Conservation (phyloP, 805 yeast genomes). For the Hanseniaspora guilliermondii region DNA sequence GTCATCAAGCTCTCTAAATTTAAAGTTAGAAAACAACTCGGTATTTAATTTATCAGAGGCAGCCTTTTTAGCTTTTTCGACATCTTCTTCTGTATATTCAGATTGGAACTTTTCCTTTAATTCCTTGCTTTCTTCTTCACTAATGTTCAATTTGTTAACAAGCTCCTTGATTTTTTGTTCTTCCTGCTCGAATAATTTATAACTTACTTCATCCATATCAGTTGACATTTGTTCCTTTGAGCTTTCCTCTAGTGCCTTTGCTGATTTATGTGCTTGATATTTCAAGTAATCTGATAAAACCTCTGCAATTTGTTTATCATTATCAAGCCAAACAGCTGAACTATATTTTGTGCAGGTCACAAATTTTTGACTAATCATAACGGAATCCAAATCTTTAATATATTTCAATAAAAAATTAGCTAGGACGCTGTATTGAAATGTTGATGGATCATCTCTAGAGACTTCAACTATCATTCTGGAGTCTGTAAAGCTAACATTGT, state of each 20-base stretch:
- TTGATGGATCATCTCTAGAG: slow-evolving; percentile 10
- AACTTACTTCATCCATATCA: not conserved
- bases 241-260: not conserved
- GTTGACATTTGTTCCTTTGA: not conserved
- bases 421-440: not conserved
- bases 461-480: slow-evolving; percentile 12
- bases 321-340: slow-evolving; percentile 49
- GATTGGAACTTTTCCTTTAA: slow-evolving; percentile 18
- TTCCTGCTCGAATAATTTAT: slow-evolving; percentile 14
- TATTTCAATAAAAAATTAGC: slow-evolving; percentile 7
- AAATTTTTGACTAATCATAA: slow-evolving; percentile 65
- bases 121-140: not conserved
- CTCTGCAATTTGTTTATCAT: slow-evolving; percentile 1
- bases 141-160: not conserved
- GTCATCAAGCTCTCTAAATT: slow-evolving; percentile 32
- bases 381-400: slow-evolving; percentile 30
- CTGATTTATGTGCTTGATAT: not conserved
- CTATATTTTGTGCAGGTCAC: slow-evolving; percentile 60
- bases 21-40: slow-evolving; percentile 3
- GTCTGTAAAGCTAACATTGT: not conserved
- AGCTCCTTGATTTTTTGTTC: slow-evolving; percentile 14
- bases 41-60: slow-evolving; percentile 22
- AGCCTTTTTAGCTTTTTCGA: slow-evolving; percentile 20
- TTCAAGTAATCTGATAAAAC: slow-evolving; percentile 2
- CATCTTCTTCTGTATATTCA: slow-evolving; percentile 28